A percentile compares a stretch with the other conserved stretches of the same genome.
These are phyloP conservation scores for Panellus pusillus DNA, from an alignment of 768 basidiomycete genomes.

Conservation along the genomic window DNA sequence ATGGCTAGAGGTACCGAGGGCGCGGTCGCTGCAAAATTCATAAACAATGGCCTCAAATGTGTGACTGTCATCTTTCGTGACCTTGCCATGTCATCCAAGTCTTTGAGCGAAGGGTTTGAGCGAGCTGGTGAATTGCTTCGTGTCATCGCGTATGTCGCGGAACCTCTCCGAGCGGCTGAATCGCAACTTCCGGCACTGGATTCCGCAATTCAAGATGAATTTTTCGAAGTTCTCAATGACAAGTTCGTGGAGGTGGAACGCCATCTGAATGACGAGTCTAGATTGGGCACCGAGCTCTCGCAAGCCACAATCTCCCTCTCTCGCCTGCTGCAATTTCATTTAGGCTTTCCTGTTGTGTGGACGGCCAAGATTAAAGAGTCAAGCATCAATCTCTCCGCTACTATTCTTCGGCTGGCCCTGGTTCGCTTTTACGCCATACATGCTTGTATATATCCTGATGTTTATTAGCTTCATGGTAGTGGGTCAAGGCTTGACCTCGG, in stretches of 20 bases:
- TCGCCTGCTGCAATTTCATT: slow-evolving; percentile 70
- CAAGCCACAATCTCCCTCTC: slow-evolving; percentile 56
- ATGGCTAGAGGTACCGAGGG: slow-evolving; percentile 71
- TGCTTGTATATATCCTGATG: slow-evolving; percentile 3
- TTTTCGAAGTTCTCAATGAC: slow-evolving; percentile 49
- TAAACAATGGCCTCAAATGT: slow-evolving; percentile 71
- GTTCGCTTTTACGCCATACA: slow-evolving; percentile 37
- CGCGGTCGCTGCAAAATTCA: slow-evolving; percentile 71
- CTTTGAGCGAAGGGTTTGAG: slow-evolving; percentile 42
- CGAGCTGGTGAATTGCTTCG: slow-evolving; percentile 69
- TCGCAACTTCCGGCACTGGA: slow-evolving; percentile 52
- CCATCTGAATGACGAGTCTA: slow-evolving; percentile 29
- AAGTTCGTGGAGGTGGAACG: slow-evolving; percentile 45
- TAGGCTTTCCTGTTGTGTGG: slow-evolving; percentile 66
- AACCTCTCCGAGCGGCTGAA: slow-evolving; percentile 54
- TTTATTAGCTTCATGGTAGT: slow-evolving; percentile 51
- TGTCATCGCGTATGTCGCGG: slow-evolving; percentile 65
- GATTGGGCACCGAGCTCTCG: slow-evolving; percentile 28
- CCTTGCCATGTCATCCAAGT: slow-evolving; percentile 28
- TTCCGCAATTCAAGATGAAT: slow-evolving; percentile 52
- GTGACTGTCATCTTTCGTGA: slow-evolving; percentile 55
- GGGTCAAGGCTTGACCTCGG: slow-evolving; percentile 55
- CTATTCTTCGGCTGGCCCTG: slow-evolving; percentile 50
- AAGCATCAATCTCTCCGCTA: slow-evolving; percentile 39
- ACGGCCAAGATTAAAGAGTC: slow-evolving; percentile 48